phyloP scores from a whole-genome alignment of 2,329 filamentous ascomycete genomes.

The Drechslerella stenobrocha region DNA sequence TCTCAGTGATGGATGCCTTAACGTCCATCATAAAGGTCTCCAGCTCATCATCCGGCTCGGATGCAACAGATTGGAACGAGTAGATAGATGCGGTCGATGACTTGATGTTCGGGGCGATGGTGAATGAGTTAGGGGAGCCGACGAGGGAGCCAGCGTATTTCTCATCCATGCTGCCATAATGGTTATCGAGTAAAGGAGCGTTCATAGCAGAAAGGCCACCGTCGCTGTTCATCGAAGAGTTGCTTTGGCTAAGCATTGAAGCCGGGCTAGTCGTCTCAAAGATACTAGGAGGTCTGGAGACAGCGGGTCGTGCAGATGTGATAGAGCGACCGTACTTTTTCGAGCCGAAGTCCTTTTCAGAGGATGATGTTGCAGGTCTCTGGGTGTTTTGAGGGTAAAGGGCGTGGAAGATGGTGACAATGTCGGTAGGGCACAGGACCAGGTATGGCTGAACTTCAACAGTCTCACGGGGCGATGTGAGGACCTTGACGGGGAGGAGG shows the following conservation, averaged over 20 bases:
- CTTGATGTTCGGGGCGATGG: constrained; percentile 48
- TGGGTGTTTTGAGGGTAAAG: constrained; percentile 66
- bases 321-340: constrained; percentile 54
- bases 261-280: constrained; percentile 58
- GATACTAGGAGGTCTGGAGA: constrained; percentile 56
- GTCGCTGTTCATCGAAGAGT: constrained; percentile 73
- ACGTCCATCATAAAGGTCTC: constrained; percentile 60
- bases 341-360: constrained; percentile 59
- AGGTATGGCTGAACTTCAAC: constrained; percentile 77
- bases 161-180: constrained; percentile 59
- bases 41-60: constrained; percentile 40
- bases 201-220: constrained; percentile 63
- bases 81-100: constrained; percentile 57
- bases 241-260: constrained; percentile 72
- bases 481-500: constrained; percentile 68
- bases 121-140: constrained; percentile 47
- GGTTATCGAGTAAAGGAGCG: constrained; percentile 63
- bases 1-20: constrained; percentile 70
- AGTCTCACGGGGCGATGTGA: constrained; percentile 74
- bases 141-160: constrained; percentile 54
- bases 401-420: constrained; percentile 77
- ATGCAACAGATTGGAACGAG: constrained; percentile 49
- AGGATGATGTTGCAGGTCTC: constrained; percentile 51
- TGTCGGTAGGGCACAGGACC: constrained; percentile 76
- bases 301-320: constrained; percentile 31